These are phyloP conservation scores for Haplographium delicatum DNA, from an alignment of 495 filamentous ascomycete species.

Conservation along the genomic window DNA sequence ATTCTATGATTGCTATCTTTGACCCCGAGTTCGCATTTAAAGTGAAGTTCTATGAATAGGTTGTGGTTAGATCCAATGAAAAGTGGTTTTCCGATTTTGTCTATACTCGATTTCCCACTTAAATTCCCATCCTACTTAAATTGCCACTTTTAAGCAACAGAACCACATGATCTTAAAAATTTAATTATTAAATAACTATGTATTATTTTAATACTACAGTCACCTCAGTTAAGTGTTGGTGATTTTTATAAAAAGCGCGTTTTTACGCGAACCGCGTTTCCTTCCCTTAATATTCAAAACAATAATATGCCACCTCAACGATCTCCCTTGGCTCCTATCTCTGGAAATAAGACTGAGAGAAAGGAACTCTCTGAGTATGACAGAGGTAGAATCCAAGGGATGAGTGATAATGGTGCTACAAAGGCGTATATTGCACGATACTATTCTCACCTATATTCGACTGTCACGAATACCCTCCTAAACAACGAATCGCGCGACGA, in stretches of 20 bases:
- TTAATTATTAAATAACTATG: no score
- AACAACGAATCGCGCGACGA: not conserved
- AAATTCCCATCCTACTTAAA: no score
- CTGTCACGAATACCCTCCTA: not conserved
- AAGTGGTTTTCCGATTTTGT: no score
- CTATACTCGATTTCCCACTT: no score
- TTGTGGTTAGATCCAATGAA: no score
- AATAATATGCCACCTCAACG: conserved; percentile 5
- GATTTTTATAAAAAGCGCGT: not conserved
- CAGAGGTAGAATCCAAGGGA: not conserved
- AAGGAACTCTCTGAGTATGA: not conserved
- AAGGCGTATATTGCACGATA: not conserved
- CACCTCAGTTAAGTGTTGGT: no score
- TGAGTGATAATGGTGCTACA: not conserved
- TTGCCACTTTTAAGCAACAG: no score
- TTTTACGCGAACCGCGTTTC: not conserved
- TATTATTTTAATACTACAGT: no score
- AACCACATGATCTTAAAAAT: no score
- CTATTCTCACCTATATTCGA: not conserved
- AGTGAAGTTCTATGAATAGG: no score
- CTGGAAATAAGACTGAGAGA: not conserved
- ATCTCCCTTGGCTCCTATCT: not conserved
- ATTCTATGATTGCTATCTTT: no score
- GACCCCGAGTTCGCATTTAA: no score
- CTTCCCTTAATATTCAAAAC: not conserved